Evolutionary conservation across 2,329 filamentous ascomycete genomes (phyloP).

Genomic region (Fusarium buharicum): DNA sequence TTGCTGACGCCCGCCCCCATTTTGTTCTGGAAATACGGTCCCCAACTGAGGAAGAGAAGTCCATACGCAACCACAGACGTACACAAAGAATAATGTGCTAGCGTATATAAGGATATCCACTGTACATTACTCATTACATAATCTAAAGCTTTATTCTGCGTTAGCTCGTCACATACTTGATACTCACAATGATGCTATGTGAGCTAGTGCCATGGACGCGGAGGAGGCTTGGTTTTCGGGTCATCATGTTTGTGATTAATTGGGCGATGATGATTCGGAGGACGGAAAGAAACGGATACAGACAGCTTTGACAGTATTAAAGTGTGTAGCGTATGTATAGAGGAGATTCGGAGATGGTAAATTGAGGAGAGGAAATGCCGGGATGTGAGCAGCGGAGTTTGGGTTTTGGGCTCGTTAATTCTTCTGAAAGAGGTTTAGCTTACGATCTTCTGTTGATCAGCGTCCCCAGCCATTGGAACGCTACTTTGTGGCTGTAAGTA

Average conservation of each 20-base stretch:
- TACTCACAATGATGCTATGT: too few species aligned
- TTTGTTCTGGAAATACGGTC: conserved; percentile 50
- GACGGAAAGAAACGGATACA: not conserved
- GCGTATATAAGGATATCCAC: too few species aligned
- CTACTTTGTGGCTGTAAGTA: not conserved
- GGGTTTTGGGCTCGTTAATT: conserved; percentile 32
- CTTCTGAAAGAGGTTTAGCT: conserved; percentile 36
- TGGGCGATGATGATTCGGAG: not conserved
- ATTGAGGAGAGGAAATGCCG: not conserved
- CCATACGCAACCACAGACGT: conserved; percentile 1
- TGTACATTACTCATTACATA: too few species aligned
- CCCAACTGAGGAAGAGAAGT: conserved; percentile 8
- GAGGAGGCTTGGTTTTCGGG: conserved; percentile 50
- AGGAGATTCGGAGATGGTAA: not conserved
- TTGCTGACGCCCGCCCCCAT: conserved; percentile 49
- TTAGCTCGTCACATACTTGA: too few species aligned
- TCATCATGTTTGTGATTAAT: conserved; percentile 21
- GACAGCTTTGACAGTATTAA: not conserved
- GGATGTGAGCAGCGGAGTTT: conserved; percentile 10
- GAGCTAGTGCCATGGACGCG: conserved; percentile 61
- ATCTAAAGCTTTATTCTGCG: too few species aligned
- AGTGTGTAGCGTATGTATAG: not conserved
- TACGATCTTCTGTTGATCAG: conserved; percentile 1
- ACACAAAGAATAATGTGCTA: not conserved
- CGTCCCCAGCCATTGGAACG: not conserved